Conservation (phyloP, 495 filamentous ascomycete genomes). For the Podospora tetraspora region DNA sequence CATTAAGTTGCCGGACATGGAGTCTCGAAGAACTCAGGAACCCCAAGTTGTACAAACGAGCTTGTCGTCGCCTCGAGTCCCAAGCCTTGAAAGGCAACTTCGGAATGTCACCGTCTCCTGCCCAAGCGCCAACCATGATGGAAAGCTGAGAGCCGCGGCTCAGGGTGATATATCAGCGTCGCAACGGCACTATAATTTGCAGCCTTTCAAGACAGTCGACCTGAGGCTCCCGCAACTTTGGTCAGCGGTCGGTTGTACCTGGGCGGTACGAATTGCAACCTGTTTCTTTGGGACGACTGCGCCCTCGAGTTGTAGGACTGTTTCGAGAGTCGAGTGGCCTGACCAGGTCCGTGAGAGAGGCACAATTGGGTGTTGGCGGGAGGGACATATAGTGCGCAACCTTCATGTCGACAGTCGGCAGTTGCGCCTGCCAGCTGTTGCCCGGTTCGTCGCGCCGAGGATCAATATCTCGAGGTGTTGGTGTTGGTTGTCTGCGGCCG, state of each 20-base stretch:
- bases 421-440: background rate
- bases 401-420: background rate
- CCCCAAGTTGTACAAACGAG: background rate
- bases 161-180: background rate
- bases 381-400: background rate
- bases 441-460: background rate
- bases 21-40: background rate
- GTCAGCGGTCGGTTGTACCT: background rate
- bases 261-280: background rate
- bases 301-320: background rate
- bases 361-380: background rate
- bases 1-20: background rate
- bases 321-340: background rate
- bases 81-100: background rate
- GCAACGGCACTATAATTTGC: background rate
- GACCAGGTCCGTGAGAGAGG: background rate
- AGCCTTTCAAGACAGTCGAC: background rate
- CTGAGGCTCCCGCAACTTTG: background rate
- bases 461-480: background rate
- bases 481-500: background rate
- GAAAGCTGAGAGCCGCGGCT: background rate
- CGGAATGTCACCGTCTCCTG: background rate
- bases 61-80: background rate
- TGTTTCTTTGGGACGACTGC: background rate
- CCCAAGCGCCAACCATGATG: background rate